These are phyloP conservation scores for Triangularia setosa DNA, from an alignment of 2,329 filamentous ascomycete genomes.

Conservation along the genomic window DNA sequence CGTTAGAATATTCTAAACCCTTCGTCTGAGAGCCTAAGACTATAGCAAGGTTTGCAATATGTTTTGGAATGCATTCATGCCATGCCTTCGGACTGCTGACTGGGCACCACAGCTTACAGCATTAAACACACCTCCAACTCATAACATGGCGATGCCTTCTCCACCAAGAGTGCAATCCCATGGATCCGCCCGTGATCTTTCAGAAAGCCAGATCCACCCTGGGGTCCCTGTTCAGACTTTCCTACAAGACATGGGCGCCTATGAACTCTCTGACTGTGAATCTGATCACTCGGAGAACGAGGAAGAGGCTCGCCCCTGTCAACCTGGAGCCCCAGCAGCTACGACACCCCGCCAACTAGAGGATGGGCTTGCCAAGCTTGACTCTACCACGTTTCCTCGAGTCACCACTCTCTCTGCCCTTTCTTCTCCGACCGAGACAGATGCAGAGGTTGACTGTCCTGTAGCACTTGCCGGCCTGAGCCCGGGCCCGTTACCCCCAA, in stretches of 20 bases:
- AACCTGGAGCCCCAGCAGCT: neutral
- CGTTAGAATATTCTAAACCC: too few species aligned
- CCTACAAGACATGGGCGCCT: neutral
- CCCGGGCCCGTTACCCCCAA: constrained; percentile 21
- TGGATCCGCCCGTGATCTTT: neutral
- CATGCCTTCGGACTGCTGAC: too few species aligned
- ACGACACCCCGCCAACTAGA: constrained; percentile 13
- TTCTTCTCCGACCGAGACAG: constrained; percentile 4
- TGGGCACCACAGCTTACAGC: too few species aligned
- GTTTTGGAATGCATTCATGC: neutral
- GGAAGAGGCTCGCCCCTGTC: neutral
- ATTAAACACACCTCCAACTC: neutral
- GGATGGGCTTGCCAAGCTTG: constrained; percentile 12
- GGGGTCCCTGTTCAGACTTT: neutral
- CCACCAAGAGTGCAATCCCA: neutral
- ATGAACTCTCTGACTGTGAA: constrained; percentile 22
- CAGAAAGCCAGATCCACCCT: neutral
- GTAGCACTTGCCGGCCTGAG: constrained; percentile 8
- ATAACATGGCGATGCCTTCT: neutral
- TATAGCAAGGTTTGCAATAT: neutral
- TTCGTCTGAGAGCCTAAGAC: neutral
- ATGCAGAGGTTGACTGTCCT: neutral
- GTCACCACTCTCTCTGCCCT: neutral
- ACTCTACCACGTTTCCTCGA: neutral
- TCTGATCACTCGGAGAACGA: constrained; percentile 13